Conservation (phyloP, 805 yeast genomes). For the Ascoidea asiatica region DNA sequence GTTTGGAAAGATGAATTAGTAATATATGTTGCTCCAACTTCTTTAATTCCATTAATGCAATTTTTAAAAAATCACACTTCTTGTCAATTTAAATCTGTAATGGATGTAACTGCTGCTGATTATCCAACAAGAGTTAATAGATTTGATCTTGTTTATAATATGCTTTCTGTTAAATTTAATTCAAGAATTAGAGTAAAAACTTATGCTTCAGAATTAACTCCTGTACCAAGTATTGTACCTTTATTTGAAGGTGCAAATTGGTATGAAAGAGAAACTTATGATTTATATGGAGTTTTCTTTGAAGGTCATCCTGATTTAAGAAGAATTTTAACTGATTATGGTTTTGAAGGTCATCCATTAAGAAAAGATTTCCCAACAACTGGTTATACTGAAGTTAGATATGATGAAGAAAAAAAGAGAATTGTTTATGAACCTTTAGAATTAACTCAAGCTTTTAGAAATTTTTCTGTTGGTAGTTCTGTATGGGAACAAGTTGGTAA, state of each 20-base stretch:
- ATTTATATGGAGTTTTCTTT: conserved; percentile 75
- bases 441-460: conserved; percentile 85
- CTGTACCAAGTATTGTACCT: conserved; percentile 70
- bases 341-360: conserved; percentile 85
- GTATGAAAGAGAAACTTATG: conserved; percentile 85
- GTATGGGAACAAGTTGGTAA: conserved; percentile 90
- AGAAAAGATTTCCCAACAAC: conserved; percentile 90
- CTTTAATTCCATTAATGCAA: conserved; percentile 53
- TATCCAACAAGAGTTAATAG: conserved; percentile 74
- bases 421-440: conserved; percentile 84
- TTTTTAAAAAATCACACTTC: conserved; percentile 71
- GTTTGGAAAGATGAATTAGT: conserved; percentile 89
- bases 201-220: conserved; percentile 68
- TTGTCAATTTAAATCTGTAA: conserved; percentile 62
- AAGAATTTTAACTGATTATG: conserved; percentile 84
- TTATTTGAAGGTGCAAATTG: conserved; percentile 74
- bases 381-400: conserved; percentile 82
- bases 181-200: conserved; percentile 84
- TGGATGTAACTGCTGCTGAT: conserved; percentile 81
- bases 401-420: conserved; percentile 84
- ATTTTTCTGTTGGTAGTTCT: conserved; percentile 76
- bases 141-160: conserved; percentile 77
- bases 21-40: conserved; percentile 62
- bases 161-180: conserved; percentile 70
- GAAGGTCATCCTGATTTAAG: conserved; percentile 85